Base-by-base conservation (phyloP, 495 filamentous ascomycete genomes). In the Penicillium ochrochloron region DNA sequence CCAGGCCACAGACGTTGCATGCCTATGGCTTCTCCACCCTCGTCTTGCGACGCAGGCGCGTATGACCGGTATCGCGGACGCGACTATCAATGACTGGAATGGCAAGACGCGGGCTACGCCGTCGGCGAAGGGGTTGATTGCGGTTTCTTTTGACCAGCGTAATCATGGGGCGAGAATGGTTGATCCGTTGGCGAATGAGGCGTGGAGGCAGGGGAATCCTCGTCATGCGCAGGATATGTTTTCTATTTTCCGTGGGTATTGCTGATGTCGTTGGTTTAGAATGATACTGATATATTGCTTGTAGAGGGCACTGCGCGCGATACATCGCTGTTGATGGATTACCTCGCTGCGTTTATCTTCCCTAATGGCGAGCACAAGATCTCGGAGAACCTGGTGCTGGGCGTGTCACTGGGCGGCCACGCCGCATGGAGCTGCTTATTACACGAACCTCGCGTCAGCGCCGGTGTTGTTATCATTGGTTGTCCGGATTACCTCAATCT, bases 161-260 rank as follows among this genome's bases (percentile, higher is more conserved):
- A 99, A 99, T 68, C 95, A 98, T 77, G 94, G 94, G 5, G 80
- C 85, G 3, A 77, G 95, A 57, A 73, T 87, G 60, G 83, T 93
- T 41, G 74, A 82, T 54, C 70, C 77, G 11, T 60, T 81, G 3
- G 78, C 78, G 19, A 97, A 97, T 70, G 82, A 88, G 68, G 82
- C 87, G 7, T 97, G 94, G 94, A 83, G 84, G 58, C 74, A 86
- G 34, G 92, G 92, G 23, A 98, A 99, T 69, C 78, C 83, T 33
- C 86, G 83, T 8, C 95, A 99, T 82, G 94, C 92, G 23, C 86
- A 89, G 69, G 93, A 97, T 70, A 94, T 96, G 91, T 94, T 94
- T 72, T 85, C 81, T 9, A 78, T 84, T 48, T 87, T 85, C 71
- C 77, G 82, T 85, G 65, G 80, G 80, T 81, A 68, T 19, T 44